Conservation (phyloP, 345 rosid genomes). For the Draba incana region DNA sequence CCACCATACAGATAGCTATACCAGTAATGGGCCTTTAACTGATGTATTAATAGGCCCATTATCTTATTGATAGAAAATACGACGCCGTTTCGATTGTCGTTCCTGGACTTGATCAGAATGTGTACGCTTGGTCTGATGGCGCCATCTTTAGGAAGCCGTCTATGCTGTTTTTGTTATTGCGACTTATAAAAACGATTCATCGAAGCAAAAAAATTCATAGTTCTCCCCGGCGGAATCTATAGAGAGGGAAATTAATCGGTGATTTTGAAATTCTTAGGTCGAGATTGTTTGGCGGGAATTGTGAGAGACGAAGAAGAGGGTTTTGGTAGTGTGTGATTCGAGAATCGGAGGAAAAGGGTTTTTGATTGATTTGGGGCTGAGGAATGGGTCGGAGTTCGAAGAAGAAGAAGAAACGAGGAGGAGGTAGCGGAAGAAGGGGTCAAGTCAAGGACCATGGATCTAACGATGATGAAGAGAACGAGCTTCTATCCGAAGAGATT, state of each 20-base stretch:
- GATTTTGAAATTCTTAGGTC: constrained; percentile 12
- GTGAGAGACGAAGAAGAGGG: constrained; percentile 1
- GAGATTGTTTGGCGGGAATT: constrained; percentile 24
- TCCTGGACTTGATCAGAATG: constrained; percentile 9
- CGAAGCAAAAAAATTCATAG: neutral
- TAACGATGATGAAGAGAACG: constrained; percentile 57
- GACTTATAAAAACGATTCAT: constrained; percentile 5
- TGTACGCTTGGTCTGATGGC: constrained; percentile 18
- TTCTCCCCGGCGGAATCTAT: neutral
- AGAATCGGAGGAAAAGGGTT: neutral
- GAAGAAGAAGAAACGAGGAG: constrained; percentile 77
- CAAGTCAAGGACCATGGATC: constrained; percentile 67
- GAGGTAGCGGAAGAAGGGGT: constrained; percentile 59
- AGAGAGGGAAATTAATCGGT: neutral
- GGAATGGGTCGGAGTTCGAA: constrained; percentile 69
- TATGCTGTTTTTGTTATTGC: neutral
- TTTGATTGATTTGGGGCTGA: neutral
- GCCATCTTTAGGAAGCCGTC: constrained; percentile 37
- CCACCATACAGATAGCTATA: neutral
- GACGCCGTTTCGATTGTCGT: neutral
- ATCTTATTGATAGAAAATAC: neutral
- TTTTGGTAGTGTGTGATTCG: constrained; percentile 20
- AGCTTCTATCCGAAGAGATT: constrained; percentile 88
- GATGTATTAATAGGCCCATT: neutral
- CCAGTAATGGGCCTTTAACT: constrained; percentile 7